A percentile compares a stretch with the other conserved stretches of the same genome.
phyloP scores from a whole-genome alignment of 2,329 filamentous ascomycete species.

The Pseudogymnoascus sp. region DNA sequence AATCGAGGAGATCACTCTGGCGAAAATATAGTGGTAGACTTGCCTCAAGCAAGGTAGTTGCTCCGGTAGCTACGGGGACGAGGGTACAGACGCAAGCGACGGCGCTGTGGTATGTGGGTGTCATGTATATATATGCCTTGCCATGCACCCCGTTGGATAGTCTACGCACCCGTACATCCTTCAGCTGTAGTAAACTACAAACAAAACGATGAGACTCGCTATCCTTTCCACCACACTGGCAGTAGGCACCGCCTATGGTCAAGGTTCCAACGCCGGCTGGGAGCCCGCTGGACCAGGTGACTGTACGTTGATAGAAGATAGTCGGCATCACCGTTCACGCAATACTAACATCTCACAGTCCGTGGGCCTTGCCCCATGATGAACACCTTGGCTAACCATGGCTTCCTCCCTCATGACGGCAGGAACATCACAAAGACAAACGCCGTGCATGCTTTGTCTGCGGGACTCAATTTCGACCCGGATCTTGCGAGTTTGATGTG shows the following conservation, averaged over 20 bases:
- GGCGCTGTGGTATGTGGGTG: too few species aligned
- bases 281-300: slow-evolving; percentile 11
- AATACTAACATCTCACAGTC: slow-evolving; percentile 15
- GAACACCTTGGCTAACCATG: slow-evolving; percentile 38
- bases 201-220: neutral
- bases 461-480: slow-evolving; percentile 37
- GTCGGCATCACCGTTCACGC: neutral
- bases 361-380: slow-evolving; percentile 34
- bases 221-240: neutral
- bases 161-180: neutral
- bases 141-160: neutral
- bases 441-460: slow-evolving; percentile 31
- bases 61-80: neutral
- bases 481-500: slow-evolving; percentile 35
- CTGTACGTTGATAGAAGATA: slow-evolving; percentile 7
- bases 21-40: neutral
- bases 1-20: neutral
- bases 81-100: too few species aligned
- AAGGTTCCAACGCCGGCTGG: slow-evolving; percentile 9
- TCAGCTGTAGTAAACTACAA: neutral
- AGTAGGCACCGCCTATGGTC: neutral
- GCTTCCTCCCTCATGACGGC: slow-evolving; percentile 35
- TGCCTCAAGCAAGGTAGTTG: neutral
- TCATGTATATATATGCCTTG: neutral
- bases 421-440: slow-evolving; percentile 27